Conservation (phyloP, 495 filamentous ascomycete species). For the Xylaria castorea region DNA sequence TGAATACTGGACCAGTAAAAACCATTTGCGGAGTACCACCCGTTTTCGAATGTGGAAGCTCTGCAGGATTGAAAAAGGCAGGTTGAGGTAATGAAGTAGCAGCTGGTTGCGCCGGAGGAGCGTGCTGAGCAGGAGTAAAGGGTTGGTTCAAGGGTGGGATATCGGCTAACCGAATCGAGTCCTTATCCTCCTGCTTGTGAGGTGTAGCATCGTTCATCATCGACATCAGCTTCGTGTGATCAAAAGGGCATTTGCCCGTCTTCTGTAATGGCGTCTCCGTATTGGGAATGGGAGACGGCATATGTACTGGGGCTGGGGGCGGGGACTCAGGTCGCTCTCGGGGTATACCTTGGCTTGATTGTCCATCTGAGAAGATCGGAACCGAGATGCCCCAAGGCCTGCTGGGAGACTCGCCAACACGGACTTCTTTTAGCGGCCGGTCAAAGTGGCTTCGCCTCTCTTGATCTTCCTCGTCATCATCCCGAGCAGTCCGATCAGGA, state of each 20-base stretch:
- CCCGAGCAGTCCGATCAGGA: slow-evolving; percentile 42
- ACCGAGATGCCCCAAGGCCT: slow-evolving; percentile 90
- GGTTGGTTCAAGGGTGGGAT: slow-evolving; percentile 32
- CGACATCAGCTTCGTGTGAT: slow-evolving; percentile 48
- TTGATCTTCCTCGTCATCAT: slow-evolving; percentile 49
- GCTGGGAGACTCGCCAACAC: slow-evolving; percentile 87
- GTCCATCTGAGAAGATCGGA: slow-evolving; percentile 57
- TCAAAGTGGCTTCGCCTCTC: slow-evolving; percentile 73
- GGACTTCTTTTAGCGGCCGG: slow-evolving; percentile 78
- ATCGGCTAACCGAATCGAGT: slow-evolving; percentile 26
- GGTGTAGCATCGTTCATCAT: slow-evolving; percentile 35
- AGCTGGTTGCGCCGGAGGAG: slow-evolving; percentile 17
- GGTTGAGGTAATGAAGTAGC: slow-evolving; percentile 38
- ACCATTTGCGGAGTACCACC: slow-evolving; percentile 64
- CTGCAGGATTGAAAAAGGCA: slow-evolving; percentile 48
- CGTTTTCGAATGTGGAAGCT: slow-evolving; percentile 35
- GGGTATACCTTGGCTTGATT: slow-evolving; percentile 35
- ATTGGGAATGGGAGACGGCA: slow-evolving; percentile 38
- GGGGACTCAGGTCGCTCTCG: slow-evolving; percentile 48
- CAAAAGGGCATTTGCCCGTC: slow-evolving; percentile 53
- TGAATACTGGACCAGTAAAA: slow-evolving; percentile 88
- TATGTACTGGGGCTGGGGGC: slow-evolving; percentile 48
- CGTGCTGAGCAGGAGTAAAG: slow-evolving; percentile 33
- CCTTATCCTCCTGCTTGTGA: slow-evolving; percentile 36
- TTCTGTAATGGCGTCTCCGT: slow-evolving; percentile 34